Evolutionary conservation across 495 filamentous ascomycete genomes (phyloP).

Genomic region (Aspergillus diversus): DNA sequence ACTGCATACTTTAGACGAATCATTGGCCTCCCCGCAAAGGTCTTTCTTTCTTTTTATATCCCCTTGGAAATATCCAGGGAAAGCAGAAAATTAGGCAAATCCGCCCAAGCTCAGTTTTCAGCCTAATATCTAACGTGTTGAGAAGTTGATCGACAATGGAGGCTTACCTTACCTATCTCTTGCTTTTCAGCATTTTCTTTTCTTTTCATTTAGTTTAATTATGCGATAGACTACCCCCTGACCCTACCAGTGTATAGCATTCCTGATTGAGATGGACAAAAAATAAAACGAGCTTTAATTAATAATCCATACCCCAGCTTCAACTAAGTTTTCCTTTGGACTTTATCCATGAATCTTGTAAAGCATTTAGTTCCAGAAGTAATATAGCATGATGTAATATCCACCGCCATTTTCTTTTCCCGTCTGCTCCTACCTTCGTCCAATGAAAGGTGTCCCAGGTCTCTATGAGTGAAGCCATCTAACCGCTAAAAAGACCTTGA

Average conservation of each 20-base stretch:
- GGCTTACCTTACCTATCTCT: neutral
- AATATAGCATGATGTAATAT: too few relatives aligned
- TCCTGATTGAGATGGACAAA: neutral
- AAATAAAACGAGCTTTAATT: neutral
- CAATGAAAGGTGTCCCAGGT: neutral
- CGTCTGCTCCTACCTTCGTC: too few relatives aligned
- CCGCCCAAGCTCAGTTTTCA: neutral
- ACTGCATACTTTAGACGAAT: constrained; percentile 20
- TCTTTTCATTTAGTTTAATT: constrained; percentile 9
- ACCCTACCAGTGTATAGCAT: constrained; percentile 16
- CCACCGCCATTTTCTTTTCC: too few relatives aligned
- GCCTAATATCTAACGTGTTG: constrained; percentile 9
- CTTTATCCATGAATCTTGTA: neutral
- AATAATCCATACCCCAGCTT: neutral
- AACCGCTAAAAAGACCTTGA: too few relatives aligned
- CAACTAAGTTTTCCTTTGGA: too few relatives aligned
- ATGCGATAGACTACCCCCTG: constrained; percentile 13
- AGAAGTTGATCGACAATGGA: neutral
- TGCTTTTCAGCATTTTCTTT: constrained; percentile 15
- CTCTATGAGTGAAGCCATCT: neutral
- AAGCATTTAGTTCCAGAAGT: too few relatives aligned
- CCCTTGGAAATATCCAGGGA: neutral
- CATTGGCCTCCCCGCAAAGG: neutral
- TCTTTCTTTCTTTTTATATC: neutral
- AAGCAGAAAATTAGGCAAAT: neutral